Evolutionary conservation across 2,329 filamentous ascomycete species (phyloP).

Genomic region (Cordyceps fumosorosea): DNA sequence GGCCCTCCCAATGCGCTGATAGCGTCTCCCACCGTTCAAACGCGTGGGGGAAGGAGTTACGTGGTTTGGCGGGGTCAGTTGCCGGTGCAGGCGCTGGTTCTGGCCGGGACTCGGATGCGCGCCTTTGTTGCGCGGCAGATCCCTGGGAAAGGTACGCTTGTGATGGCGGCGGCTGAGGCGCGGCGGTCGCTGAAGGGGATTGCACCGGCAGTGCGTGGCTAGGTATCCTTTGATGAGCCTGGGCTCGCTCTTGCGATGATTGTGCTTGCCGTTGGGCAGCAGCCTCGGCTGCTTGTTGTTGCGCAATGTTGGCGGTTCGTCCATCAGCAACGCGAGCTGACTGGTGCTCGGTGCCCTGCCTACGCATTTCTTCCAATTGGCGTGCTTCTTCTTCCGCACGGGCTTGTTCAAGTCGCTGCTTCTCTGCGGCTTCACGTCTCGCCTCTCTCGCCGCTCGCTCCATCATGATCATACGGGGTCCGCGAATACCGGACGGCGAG

Average conservation of each 20-base stretch:
- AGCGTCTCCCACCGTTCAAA: slow-evolving; percentile 97
- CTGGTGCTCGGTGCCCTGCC: slow-evolving; percentile 55
- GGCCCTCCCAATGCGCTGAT: slow-evolving; percentile 95
- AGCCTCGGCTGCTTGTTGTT: slow-evolving; percentile 28
- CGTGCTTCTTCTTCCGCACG: slow-evolving; percentile 52
- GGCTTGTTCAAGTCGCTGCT: slow-evolving; percentile 45
- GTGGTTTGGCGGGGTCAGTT: slow-evolving; percentile 31
- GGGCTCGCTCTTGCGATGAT: slow-evolving; percentile 4
- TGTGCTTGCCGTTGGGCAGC: slow-evolving; percentile 16
- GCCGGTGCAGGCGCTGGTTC: slow-evolving; percentile 15
- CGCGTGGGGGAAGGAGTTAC: slow-evolving; percentile 84
- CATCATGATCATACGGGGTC: slow-evolving; percentile 87
- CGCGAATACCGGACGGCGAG: slow-evolving; percentile 63
- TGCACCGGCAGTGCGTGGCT: slow-evolving; percentile 13
- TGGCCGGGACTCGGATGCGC: slow-evolving; percentile 17
- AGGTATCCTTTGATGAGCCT: slow-evolving; percentile 3
- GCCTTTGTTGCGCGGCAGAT: slow-evolving; percentile 13
- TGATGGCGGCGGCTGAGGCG: slow-evolving; percentile 4
- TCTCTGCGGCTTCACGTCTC: slow-evolving; percentile 60
- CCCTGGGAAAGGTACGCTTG: slow-evolving; percentile 14
- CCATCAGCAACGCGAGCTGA: slow-evolving; percentile 42
- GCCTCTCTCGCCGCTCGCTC: slow-evolving; percentile 73
- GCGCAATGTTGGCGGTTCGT: slow-evolving; percentile 24
- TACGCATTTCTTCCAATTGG: slow-evolving; percentile 48
- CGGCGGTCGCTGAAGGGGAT: not conserved